Percentiles rank a stretch among this genome's conserved stretches.
Conservation (phyloP, 1,284 basidiomycete genomes). For the Porodaedalea pini region DNA sequence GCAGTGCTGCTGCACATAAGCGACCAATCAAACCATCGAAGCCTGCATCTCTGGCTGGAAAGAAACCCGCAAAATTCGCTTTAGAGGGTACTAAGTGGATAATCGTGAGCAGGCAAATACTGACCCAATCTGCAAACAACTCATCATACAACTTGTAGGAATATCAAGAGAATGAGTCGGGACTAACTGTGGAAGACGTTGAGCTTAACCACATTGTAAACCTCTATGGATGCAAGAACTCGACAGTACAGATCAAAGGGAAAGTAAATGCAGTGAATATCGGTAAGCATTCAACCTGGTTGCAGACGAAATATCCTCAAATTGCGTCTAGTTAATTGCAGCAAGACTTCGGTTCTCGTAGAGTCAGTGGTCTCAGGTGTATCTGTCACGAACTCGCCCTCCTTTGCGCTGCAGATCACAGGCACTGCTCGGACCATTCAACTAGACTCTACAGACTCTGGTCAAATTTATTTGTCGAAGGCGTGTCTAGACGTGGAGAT, state of each 20-base stretch:
- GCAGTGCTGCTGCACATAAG: constrained; percentile 44
- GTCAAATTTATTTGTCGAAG: constrained; percentile 91
- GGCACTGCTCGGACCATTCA: constrained; percentile 90
- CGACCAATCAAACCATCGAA: constrained; percentile 77
- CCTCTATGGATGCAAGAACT: constrained; percentile 89
- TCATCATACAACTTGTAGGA: constrained; percentile 53
- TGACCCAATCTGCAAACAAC: background rate
- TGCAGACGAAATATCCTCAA: constrained; percentile 12
- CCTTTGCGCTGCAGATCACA: constrained; percentile 91
- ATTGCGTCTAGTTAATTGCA: constrained; percentile 71
- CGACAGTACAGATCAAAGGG: constrained; percentile 85
- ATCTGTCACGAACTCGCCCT: constrained; percentile 86
- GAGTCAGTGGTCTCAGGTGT: constrained; percentile 90
- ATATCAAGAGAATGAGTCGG: constrained; percentile 83
- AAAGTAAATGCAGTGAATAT: constrained; percentile 95
- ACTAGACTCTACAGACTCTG: constrained; percentile 92
- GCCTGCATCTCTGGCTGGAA: constrained; percentile 73
- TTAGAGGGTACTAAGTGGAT: constrained; percentile 95
- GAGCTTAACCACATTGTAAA: constrained; percentile 87
- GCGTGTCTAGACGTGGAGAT: constrained; percentile 81
- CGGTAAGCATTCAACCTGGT: constrained; percentile 46
- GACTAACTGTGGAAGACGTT: constrained; percentile 73
- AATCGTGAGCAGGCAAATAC: constrained; percentile 56
- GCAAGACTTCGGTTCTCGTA: constrained; percentile 84
- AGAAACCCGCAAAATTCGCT: constrained; percentile 90